Base-by-base conservation (phyloP, 169 alveolate species). In the Plasmodium reichenowi region DNA sequence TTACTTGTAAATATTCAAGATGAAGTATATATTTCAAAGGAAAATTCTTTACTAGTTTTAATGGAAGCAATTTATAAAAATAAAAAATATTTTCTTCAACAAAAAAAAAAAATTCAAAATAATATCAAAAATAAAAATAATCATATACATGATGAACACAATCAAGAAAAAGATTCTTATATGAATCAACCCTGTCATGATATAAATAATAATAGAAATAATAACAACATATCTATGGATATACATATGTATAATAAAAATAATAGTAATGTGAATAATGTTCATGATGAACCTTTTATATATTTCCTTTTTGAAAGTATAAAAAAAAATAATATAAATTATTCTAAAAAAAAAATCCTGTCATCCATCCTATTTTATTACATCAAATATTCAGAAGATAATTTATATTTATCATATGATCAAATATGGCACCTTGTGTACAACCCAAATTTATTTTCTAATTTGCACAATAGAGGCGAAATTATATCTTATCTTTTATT, bases 41-140 rank as follows among this genome's bases (percentile, higher is more conserved):
- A 83, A 83, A 83, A 83, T 68, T 74, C 91, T 8, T 43, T 83
- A 8, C 20, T 68, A 10, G 72, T 68, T 22, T 50, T 83, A 58
- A 32, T 83, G 10, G 91, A 83, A 45, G 10, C 8, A 3, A 17
- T 83, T n/a, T 83, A 56, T 72, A 83, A 83, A 67, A 83, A 54
- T 83, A 83, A 68, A 68, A 24, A 63, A 13, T 80, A 54, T 26
- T 12, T 20, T 3, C 58, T 29, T 54, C 12, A 54, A 17, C 12
- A 29, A 52, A 58, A 72, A 20, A 50, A 26, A 13, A 62, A 62
- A n/a, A 9, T 13, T 15, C 10, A 6, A 0, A 54, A 5, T 15
- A 12, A 5, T 54, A 54, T 13, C 2, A 54, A 54, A 10, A 3
- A 1, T 54, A 13, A 17, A 5, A 54, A 54, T 54, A 20, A 12